These are phyloP conservation scores for Rhizodiscina lignyota DNA, from an alignment of 495 filamentous ascomycete species.

Conservation along the genomic window DNA sequence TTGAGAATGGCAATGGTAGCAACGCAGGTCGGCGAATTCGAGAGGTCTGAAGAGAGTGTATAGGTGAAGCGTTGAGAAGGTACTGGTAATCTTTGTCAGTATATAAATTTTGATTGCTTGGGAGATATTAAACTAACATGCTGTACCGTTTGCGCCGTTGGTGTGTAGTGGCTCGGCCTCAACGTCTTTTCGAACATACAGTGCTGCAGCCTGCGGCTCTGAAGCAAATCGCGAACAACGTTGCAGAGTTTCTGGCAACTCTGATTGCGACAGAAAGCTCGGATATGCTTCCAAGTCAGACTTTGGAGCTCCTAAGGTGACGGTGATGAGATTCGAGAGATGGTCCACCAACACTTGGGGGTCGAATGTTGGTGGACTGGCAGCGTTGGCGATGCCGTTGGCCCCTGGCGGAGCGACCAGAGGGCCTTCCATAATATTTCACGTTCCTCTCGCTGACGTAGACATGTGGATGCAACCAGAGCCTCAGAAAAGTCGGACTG, in stretches of 20 bases:
- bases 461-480: no score
- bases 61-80: conserved; percentile 44
- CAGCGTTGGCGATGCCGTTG: conserved; percentile 19
- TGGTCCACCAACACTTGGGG: conserved; percentile 57
- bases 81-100: conserved; percentile 13
- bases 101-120: background rate
- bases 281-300: conserved; percentile 63
- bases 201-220: conserved; percentile 57
- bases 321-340: conserved; percentile 58
- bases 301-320: conserved; percentile 69
- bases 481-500: no score
- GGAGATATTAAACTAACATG: conserved; percentile 5
- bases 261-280: conserved; percentile 60
- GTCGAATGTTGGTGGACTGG: conserved; percentile 31
- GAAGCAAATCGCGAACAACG: conserved; percentile 79
- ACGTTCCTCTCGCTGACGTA: no score
- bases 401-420: conserved; percentile 13
- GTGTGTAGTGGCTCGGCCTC: conserved; percentile 34
- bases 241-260: conserved; percentile 60
- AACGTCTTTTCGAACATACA: conserved; percentile 83
- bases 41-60: conserved; percentile 63
- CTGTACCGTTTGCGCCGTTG: conserved; percentile 30
- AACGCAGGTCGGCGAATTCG: conserved; percentile 58
- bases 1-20: conserved; percentile 82
- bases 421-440: conserved; percentile 23